Base-by-base conservation (phyloP, 2,329 filamentous ascomycete genomes). In the Dactylellina drechsleri region DNA sequence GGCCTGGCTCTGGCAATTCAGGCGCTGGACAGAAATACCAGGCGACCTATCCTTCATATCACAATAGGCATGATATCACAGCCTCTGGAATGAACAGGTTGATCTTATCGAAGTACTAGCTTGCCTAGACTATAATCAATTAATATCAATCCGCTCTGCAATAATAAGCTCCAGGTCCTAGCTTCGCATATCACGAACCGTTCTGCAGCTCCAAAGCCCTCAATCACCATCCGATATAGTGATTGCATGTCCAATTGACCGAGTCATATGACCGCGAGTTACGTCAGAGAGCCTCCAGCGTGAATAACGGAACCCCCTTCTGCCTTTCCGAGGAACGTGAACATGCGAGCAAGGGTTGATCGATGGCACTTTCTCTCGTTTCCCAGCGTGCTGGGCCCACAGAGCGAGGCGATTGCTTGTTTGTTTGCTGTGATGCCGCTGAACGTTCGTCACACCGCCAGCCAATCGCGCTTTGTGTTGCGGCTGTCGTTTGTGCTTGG, bases 1-100 rank as follows among this genome's bases (percentile, higher is more conserved):
- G 23, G 23, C 57, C 57, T 20, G 20, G 43, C 57, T 60, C 41
- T n/a, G 16, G 13, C 26, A 43, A 23, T 2, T 59, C 6, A 6
- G 6, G 8, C 5, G 10, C 16, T 43, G 31, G n/a, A 43, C 40
- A 43, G 40, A 43, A n/a, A 36, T 20, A 41, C 15, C 20, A 20
- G 10, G 36, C 26, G 31, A 58, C 54, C 36, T 28, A n/a, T n/a
- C n/a, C 61, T 47, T 54, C 45, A 56, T 54, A 57, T 58, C 52
- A 66, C 52, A 28, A n/a, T 0, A 13, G 16, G n/a, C 62, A 66
- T 74, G 68, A 74, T 67, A 67, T 67, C 70, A 74, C 56, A 74
- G 56, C 23, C 64, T 66, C 64, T 53, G 61, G 36, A 66, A 43
- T 61, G 31, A 36, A 36, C 10, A 36, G 61, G 62, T 50, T 67